Conservation (phyloP, 2,329 filamentous ascomycete genomes). For the Xylaria sp. region DNA sequence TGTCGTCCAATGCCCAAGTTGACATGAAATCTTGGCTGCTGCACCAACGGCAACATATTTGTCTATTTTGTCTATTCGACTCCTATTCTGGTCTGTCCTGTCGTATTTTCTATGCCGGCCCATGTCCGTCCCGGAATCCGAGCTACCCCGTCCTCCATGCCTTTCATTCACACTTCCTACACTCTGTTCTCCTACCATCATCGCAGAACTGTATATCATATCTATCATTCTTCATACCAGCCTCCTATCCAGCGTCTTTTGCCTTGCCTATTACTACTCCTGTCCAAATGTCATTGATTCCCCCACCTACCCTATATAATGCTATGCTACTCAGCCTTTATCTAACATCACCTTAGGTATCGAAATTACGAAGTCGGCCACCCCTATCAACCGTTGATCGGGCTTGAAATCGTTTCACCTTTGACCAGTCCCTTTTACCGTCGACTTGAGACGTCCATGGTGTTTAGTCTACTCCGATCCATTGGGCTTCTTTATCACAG, state of each 20-base stretch:
- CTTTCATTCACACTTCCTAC: neutral
- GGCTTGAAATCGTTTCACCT: neutral
- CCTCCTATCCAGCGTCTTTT: neutral
- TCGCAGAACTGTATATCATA: neutral
- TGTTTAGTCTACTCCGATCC: constrained; percentile 2
- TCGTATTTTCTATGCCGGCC: neutral
- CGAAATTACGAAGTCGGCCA: neutral
- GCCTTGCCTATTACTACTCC: neutral
- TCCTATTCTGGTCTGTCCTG: neutral
- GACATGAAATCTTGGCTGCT: neutral
- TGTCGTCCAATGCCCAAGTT: too few species aligned
- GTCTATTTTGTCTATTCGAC: neutral
- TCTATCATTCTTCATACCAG: neutral
- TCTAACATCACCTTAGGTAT: constrained; percentile 13
- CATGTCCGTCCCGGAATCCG: neutral
- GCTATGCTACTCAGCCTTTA: neutral
- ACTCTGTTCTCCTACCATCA: neutral
- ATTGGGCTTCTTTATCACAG: constrained; percentile 1
- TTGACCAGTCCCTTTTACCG: neutral
- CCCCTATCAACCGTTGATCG: neutral
- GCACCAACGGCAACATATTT: neutral
- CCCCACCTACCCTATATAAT: neutral
- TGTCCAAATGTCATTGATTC: neutral
- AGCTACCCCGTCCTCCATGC: neutral
- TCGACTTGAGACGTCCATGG: constrained; percentile 5